Percentiles rank a stretch among this genome's conserved stretches.
Evolutionary conservation across 441 rosid species (phyloP).

Genomic region (Geranium incanum): DNA sequence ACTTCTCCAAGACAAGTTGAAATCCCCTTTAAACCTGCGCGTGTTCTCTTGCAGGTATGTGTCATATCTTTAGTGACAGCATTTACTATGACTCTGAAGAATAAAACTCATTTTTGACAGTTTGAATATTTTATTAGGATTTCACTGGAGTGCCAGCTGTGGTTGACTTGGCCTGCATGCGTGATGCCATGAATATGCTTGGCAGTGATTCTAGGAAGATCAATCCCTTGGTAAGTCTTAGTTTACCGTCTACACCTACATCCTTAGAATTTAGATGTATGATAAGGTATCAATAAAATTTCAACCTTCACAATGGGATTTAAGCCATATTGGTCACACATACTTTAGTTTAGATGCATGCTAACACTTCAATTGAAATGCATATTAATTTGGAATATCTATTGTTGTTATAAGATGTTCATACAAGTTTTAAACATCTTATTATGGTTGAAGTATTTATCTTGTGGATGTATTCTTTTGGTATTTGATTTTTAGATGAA

Average conservation of each 20-base stretch:
- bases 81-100: not conserved
- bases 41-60: conserved; percentile 85
- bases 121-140: conserved; percentile 44
- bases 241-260: not conserved
- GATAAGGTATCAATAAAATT: conserved; percentile 4
- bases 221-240: conserved; percentile 64
- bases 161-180: conserved; percentile 97
- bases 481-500: not conserved
- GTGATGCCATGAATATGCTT: conserved; percentile 90
- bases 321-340: not conserved
- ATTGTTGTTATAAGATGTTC: not conserved
- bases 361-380: not conserved
- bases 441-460: too few relatives aligned
- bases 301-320: not conserved
- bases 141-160: conserved; percentile 99
- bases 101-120: conserved; percentile 8
- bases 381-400: not conserved
- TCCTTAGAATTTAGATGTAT: conserved; percentile 2
- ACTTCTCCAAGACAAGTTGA: conserved; percentile 87
- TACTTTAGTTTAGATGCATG: not conserved
- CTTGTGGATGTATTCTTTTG: not conserved
- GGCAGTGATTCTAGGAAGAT: conserved; percentile 92
- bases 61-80: not conserved
- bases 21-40: conserved; percentile 97
- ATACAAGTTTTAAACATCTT: not conserved